phyloP scores from a whole-genome alignment of 257 asterid species.

The Salvia hispanica region DNA sequence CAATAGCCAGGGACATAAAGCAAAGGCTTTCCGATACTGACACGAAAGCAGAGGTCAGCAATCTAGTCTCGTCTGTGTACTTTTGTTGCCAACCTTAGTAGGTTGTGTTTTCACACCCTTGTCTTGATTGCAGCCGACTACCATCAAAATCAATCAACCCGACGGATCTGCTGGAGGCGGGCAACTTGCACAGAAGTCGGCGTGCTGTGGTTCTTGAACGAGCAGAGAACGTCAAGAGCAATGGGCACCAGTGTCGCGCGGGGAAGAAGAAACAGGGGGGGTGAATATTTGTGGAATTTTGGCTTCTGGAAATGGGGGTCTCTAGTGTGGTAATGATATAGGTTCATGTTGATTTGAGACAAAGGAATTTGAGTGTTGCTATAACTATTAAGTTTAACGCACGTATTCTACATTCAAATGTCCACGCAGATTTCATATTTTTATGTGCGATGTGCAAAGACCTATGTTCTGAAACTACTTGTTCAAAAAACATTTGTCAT shows the following conservation, averaged over 20 bases:
- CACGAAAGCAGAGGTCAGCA: conserved; percentile 67
- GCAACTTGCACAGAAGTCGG: conserved; percentile 59
- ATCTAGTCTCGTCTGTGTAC: neutral
- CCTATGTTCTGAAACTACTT: conserved; percentile 4
- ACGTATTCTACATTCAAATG: conserved; percentile 16
- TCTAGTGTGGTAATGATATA: conserved; percentile 43
- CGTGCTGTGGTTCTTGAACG: conserved; percentile 76
- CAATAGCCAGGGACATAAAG: conserved; percentile 83
- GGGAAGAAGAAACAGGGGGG: neutral
- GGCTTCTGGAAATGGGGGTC: conserved; percentile 37
- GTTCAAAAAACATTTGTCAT: neutral
- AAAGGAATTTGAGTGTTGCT: conserved; percentile 24
- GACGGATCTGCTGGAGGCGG: conserved; percentile 52
- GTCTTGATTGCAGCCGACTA: conserved; percentile 55
- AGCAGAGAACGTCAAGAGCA: neutral
- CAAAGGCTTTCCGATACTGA: conserved; percentile 80
- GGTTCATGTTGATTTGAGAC: conserved; percentile 41
- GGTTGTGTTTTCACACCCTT: neutral
- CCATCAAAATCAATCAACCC: conserved; percentile 67
- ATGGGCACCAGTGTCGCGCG: conserved; percentile 15
- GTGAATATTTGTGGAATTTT: conserved; percentile 37
- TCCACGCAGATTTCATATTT: conserved; percentile 22
- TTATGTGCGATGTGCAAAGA: conserved; percentile 5
- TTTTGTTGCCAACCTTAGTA: neutral
- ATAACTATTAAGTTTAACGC: conserved; percentile 25